A percentile compares a stretch with the other conserved stretches of the same genome.
phyloP scores from a whole-genome alignment of 345 rosid genomes.

The Balakata baccata region DNA sequence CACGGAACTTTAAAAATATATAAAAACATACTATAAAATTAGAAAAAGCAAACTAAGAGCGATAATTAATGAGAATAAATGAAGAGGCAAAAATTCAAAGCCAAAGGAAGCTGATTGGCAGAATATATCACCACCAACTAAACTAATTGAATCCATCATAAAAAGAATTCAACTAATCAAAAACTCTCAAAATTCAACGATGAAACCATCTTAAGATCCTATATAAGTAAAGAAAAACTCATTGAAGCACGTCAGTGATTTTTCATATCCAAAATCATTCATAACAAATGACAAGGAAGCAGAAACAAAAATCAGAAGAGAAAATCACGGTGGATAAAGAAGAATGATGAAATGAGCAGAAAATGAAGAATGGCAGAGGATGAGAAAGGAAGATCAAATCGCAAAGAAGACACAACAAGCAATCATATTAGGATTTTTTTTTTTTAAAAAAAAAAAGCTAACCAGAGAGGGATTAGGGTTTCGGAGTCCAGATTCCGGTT shows the following conservation, averaged over 20 bases:
- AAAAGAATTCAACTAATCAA: not conserved
- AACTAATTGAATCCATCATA: not conserved
- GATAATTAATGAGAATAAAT: not conserved
- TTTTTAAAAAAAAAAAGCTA: conserved; percentile 5
- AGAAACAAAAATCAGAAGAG: not conserved
- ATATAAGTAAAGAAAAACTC: not conserved
- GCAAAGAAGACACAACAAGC: not conserved
- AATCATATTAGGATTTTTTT: not conserved
- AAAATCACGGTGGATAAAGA: not conserved
- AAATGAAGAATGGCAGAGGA: not conserved
- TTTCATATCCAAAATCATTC: not conserved
- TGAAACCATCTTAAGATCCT: not conserved
- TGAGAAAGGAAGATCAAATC: not conserved
- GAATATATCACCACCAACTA: not conserved
- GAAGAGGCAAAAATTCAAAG: not conserved
- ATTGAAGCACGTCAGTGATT: not conserved
- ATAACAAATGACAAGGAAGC: not conserved
- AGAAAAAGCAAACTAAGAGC: not conserved
- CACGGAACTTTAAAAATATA: not conserved
- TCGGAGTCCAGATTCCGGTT: conserved; percentile 44
- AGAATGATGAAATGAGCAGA: not conserved
- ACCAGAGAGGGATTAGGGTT: conserved; percentile 42
- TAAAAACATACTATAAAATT: not conserved
- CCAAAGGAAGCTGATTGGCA: not conserved
- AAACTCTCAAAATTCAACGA: not conserved